Base-by-base conservation (phyloP, 345 rosid genomes). In the Arabidopsis suecica region DNA sequence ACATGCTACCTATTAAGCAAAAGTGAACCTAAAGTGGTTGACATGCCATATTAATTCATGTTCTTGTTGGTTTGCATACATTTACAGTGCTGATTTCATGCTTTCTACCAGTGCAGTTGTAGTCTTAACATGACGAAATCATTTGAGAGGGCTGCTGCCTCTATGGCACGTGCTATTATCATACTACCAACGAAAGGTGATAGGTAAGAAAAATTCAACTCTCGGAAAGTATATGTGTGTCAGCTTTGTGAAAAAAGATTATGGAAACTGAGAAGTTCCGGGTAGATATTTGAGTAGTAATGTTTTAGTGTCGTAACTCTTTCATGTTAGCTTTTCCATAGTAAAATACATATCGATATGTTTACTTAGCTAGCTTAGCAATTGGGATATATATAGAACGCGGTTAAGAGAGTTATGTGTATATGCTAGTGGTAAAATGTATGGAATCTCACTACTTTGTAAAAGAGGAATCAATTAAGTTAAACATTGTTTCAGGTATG, bases 101-200 rank as follows among this genome's bases (percentile, higher is more conserved):
- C 44, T 20, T 79, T 77, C 79, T 77, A 16, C 73, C 68, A 83
- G 79, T 84, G 71, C 91, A 94, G 98, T 86, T 94, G 98, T 84
- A 87, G 89, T 84, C 91, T 94, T 73, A 91, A 80, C 86, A 75
- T 91, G 74, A 94, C 97, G 54, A 91, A 84, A 81, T 90, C 98
- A 76, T 94, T 87, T 68, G 95, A 90, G 79, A 83, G 93, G 78
- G 95, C 96, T 80, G 96, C 98, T 8, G 98, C 97, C 50, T 68
- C 67, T 71, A 85, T 72, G 83, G 97, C 98, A 10, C 93, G 96
- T 76, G 91, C 97, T 69, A 86, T 94, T 80, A 91, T 94, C 47
- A 85, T 94, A 80, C 81, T 94, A 80, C 93, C 98, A 77, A 84
- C 91, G 8, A 87, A 86, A 73, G 91, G 89, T 74, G 95, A 94